Evolutionary conservation across 805 yeast genomes (phyloP).

Genomic region (Candida vaughaniae): DNA sequence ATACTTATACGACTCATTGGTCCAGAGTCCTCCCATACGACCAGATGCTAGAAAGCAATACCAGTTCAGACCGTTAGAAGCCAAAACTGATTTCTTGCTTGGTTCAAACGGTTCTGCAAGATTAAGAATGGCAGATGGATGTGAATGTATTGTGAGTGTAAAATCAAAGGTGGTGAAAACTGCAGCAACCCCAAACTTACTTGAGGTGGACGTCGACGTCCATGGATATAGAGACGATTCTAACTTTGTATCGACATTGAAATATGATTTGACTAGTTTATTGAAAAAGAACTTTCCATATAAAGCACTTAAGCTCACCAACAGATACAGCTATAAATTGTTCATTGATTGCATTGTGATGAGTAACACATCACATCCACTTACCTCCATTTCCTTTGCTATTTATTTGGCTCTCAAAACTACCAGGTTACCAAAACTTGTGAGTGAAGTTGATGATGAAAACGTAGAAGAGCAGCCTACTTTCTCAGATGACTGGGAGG

Average conservation of each 20-base stretch:
- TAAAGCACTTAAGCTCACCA: slow-evolving; percentile 58
- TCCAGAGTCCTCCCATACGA: slow-evolving; percentile 59
- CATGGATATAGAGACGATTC: slow-evolving; percentile 81
- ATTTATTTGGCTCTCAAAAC: slow-evolving; percentile 78
- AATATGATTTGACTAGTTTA: slow-evolving; percentile 57
- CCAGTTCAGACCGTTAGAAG: slow-evolving; percentile 86
- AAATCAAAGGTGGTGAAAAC: slow-evolving; percentile 73
- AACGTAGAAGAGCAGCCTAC: slow-evolving; percentile 86
- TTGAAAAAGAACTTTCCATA: slow-evolving; percentile 53
- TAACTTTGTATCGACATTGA: slow-evolving; percentile 59
- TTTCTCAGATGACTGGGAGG: slow-evolving; percentile 85
- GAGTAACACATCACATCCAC: slow-evolving; percentile 76
- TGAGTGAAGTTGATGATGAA: slow-evolving; percentile 67
- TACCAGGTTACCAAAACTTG: slow-evolving; percentile 69
- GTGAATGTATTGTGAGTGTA: slow-evolving; percentile 89
- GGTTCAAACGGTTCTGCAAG: slow-evolving; percentile 91
- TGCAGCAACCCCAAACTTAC: slow-evolving; percentile 43
- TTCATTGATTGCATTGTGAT: slow-evolving; percentile 78
- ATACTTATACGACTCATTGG: slow-evolving; percentile 72
- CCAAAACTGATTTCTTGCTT: slow-evolving; percentile 77
- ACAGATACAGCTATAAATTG: slow-evolving; percentile 72
- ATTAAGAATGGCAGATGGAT: slow-evolving; percentile 82
- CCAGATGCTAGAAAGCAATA: slow-evolving; percentile 78
- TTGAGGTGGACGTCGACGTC: slow-evolving; percentile 79
- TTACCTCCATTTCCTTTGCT: slow-evolving; percentile 77